Evolutionary conservation across 352 stramenopile genomes (phyloP), one percentile per base, ranked within the genome.

Genomic region (Globisporangium cystogenes): DNA sequence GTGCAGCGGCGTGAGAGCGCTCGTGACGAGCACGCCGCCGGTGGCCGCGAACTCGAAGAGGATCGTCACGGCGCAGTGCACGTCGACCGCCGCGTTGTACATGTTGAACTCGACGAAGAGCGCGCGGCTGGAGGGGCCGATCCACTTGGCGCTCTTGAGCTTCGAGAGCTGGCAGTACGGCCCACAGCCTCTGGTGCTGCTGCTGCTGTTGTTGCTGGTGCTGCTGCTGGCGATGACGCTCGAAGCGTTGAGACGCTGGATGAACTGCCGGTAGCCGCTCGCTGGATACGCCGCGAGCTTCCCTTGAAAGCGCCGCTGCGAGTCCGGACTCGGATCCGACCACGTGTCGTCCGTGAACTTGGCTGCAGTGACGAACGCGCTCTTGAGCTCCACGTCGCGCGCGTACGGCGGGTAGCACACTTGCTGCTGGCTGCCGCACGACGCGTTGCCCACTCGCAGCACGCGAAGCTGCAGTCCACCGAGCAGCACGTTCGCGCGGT

Each of bases 81-180:
- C 60, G 10, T 77, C 76, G 7, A 72, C 39, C 3, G 70, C 74
- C 10, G 65, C 53, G 20, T 84, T 87, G 70, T 86, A 87, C 21
- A 88, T 37, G 37, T 86, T 91, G 55, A 86, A 89, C 41, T 74
- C 63, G 15, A 75, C 60, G 45, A 87, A 74, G 15, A 89, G 53
- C 29, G 72, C 66, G 10, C 77, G 62, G 26, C 56, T 75, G 1
- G 66, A 72, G 10, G 53, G 50, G 24, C 87, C 74, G n/a, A 91
- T 54, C 80, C 80, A 91, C 26, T 67, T 36, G 23, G 26, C 31
- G n/a, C n/a, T 39, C 14, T 58, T 62, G 14, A 88, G 64, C 46
- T 53, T 51, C 4, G 43, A 29, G 14, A 91, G 55, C 42, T 69
- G 55, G 44, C 75, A 87, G 5, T 58, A 57, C 5, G 72, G 57